Base-by-base conservation (phyloP, 1,139 yeast genomes). In the Yamadazyma songkhlaensis region DNA sequence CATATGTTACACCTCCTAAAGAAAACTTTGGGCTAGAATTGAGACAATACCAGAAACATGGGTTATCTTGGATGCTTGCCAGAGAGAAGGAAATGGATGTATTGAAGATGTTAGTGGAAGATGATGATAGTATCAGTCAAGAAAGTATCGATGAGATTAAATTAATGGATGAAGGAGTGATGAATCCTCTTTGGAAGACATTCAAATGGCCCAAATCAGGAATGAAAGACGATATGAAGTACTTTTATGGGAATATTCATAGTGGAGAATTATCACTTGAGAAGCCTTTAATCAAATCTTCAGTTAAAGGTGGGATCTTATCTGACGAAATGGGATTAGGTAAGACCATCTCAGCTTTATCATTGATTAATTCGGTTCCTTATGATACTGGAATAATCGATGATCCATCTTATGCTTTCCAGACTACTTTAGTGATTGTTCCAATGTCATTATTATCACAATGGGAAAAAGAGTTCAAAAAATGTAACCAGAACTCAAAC, bases 241-340 rank as follows among this genome's bases (percentile, higher is more conserved):
- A 54, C 34, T 90, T 90, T 51, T 92, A 84, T 58, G 89, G 85
- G 13, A 92, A 90, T 53, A 63, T 88, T 44, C 86, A 84, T 55
- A 81, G 84, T 40, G 97, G 97, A 3, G 92, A 85, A 44, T 72
- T 92, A 41, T 80, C 94, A 0, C 51, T 78, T 14, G 73, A 73
- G 13, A 79, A 75, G 46, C 97, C 97, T 1, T 45, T 78, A 5
- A 59, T 83, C 6, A 77, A 73, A 43, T 67, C 82, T 0, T 60
- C 75, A 25, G 70, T 81, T 28, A 64, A 65, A 43, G 97, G 98
- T 15, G 98, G 98, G 1, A 86, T 90, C 12, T 64, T 90, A n/a
- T 96, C 97, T 0, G 97, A 90, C 60, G 97, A 90, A 57, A 90
- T 90, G 97, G 97, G 97, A 0, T 68, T 90, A 6, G 97, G 97